phyloP scores from a whole-genome alignment of 2,329 filamentous ascomycete species.

The Rugonectria rugulosa region DNA sequence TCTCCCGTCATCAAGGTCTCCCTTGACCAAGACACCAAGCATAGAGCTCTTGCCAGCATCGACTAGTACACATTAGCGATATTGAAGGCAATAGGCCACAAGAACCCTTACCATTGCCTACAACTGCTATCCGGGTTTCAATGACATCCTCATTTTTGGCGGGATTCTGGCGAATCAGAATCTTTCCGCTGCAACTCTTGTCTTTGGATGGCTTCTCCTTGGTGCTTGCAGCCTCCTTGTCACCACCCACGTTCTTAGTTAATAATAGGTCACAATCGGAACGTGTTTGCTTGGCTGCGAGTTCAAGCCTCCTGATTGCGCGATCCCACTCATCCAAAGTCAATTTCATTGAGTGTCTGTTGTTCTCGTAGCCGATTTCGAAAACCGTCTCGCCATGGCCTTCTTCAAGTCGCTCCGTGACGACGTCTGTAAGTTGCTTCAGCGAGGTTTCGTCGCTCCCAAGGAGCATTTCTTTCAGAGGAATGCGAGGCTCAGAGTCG shows the following conservation, averaged over 20 bases:
- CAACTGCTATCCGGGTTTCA: conserved; percentile 94
- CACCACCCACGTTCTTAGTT: conserved; percentile 88
- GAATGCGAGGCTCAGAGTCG: conserved; percentile 72
- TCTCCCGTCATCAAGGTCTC: conserved; percentile 91
- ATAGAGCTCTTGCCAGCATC: conserved; percentile 98
- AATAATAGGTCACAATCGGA: conserved; percentile 84
- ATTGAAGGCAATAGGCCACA: not conserved
- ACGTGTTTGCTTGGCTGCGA: conserved; percentile 68
- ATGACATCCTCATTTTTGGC: conserved; percentile 84
- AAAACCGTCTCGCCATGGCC: conserved; percentile 91
- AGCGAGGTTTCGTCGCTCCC: conserved; percentile 67
- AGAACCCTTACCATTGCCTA: conserved; percentile 77
- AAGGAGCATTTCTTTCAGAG: conserved; percentile 80
- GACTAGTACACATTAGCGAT: conserved; percentile 58
- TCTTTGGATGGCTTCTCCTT: conserved; percentile 66
- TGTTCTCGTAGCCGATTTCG: conserved; percentile 91
- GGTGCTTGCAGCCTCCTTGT: conserved; percentile 71
- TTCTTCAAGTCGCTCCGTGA: conserved; percentile 77
- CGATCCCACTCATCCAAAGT: conserved; percentile 76
- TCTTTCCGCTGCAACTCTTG: conserved; percentile 81
- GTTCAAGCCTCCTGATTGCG: conserved; percentile 71
- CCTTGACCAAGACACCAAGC: conserved; percentile 94
- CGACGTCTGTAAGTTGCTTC: conserved; percentile 67
- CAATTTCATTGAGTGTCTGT: conserved; percentile 83
- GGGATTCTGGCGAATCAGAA: conserved; percentile 81